phyloP scores from a whole-genome alignment of 805 yeast species.

The Starmerella davenportii region DNA sequence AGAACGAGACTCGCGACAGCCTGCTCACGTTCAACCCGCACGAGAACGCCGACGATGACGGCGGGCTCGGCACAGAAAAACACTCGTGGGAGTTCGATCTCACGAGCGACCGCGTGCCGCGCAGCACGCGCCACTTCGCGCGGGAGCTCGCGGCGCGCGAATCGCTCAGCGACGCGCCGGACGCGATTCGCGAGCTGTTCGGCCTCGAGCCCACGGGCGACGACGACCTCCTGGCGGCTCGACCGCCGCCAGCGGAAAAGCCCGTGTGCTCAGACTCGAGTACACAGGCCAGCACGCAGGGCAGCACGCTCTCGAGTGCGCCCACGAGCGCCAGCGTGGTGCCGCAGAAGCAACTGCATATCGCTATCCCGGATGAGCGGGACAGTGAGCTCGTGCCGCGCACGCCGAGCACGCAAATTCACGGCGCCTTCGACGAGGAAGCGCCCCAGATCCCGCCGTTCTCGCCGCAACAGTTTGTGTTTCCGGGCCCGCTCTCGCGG shows the following conservation, averaged over 20 bases:
- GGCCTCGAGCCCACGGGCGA: conserved; percentile 30
- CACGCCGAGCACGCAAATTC: no score
- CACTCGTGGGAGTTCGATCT: conserved; percentile 20
- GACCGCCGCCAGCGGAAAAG: no score
- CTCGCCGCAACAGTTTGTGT: no score
- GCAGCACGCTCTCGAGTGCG: background rate
- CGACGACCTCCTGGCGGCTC: conserved; percentile 17
- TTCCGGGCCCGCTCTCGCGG: no score
- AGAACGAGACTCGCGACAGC: conserved; percentile 30
- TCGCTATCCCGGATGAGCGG: no score
- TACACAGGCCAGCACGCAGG: no score
- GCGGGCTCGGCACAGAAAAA: conserved; percentile 24
- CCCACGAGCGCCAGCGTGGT: background rate
- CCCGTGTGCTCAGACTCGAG: no score
- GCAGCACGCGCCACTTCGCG: background rate
- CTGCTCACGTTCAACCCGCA: conserved; percentile 19
- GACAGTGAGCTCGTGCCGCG: no score
- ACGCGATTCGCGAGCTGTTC: conserved; percentile 51
- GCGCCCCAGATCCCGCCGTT: no score
- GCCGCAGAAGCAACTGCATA: background rate
- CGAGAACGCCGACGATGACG: conserved; percentile 12
- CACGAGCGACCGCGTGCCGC: conserved; percentile 10
- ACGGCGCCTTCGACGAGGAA: no score
- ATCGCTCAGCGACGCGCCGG: conserved; percentile 39
- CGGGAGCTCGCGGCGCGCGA: background rate